Evolutionary conservation across 441 rosid species (phyloP).

Genomic region (Kokia cookei): DNA sequence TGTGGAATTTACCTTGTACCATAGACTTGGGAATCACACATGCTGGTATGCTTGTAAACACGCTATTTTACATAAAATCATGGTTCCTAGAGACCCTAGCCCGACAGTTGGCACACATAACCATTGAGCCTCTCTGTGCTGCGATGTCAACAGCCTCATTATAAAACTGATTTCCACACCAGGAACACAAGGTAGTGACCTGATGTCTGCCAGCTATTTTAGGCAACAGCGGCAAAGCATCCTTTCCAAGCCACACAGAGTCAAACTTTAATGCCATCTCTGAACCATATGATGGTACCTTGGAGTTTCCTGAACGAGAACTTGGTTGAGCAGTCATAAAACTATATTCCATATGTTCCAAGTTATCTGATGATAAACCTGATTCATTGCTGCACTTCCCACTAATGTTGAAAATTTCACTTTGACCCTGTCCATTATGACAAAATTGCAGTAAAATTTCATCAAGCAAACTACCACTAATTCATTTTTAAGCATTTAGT

Average conservation of each 20-base stretch:
- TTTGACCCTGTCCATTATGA: slow-evolving; percentile 31
- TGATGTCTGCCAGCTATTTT: slow-evolving; percentile 26
- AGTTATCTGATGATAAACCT: slow-evolving; percentile 23
- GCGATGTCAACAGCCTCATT: slow-evolving; percentile 25
- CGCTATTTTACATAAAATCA: slow-evolving; percentile 18
- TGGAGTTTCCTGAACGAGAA: slow-evolving; percentile 21
- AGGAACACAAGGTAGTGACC: slow-evolving; percentile 26
- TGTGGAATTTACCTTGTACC: slow-evolving; percentile 22
- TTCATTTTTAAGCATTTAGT: not conserved
- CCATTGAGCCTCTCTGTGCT: slow-evolving; percentile 23
- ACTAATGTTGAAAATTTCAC: slow-evolving; percentile 18
- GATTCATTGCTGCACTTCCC: slow-evolving; percentile 23
- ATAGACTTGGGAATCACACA: not conserved
- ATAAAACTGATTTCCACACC: slow-evolving; percentile 42
- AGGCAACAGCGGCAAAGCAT: slow-evolving; percentile 41
- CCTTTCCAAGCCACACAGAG: slow-evolving; percentile 42
- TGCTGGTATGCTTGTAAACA: slow-evolving; percentile 1
- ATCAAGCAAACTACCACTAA: not conserved
- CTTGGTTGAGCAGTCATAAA: slow-evolving; percentile 25
- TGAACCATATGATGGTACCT: slow-evolving; percentile 24
- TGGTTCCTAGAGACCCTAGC: slow-evolving; percentile 31
- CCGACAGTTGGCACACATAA: slow-evolving; percentile 41
- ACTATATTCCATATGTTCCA: slow-evolving; percentile 39
- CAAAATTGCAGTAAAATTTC: not conserved
- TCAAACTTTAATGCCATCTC: slow-evolving; percentile 27